Evolutionary conservation across 73 alveolate species (phyloP), one percentile per base, ranked within the genome.

Genomic region (Paramecium sexaurelia): DNA sequence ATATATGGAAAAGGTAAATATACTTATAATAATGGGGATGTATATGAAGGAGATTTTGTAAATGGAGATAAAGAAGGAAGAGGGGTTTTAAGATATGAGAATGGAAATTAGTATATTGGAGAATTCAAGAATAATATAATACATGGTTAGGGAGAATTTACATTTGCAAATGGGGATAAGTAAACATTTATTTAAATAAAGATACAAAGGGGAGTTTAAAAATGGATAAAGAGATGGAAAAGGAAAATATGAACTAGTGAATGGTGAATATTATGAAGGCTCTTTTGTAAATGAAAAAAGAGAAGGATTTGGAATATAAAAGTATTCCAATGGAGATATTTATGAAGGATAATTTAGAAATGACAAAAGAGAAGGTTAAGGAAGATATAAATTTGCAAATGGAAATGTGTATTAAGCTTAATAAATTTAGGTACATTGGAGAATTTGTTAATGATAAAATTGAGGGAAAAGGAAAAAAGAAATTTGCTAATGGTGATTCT

Each of bases 251-350:
- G 51, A 71, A 68, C 94, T 75, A 55, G 56, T 93, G 5, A 96
- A 96, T 41, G 98, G 98, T 47, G 93, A 96, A 36, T 98, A 96
- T 92, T 96, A 97, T 75, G 99, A 90, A 9, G 86, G 99, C 2
- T 96, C 96, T 29, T 97, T 98, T 98, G 98, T 97, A 93, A 97
- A 97, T 92, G 99, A 98, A 39, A 85, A 95, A 92, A 95, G 96
- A 17, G 92, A 93, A 24, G 99, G 98, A 2, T 91, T 93, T 36
- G 99, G 97, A 37, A 66, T 78, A 61, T 92, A 92, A 17, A 32
- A 66, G 9, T 86, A 78, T 45, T 27, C 27, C 5, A 61, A 86
- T 66, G 69, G 85, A 36, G 83, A 73, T 19, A 36, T 66, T n/a
- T 86, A 61, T 36, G 51, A 61, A 20, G 93, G 93, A 5, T 86